Evolutionary conservation across 1,139 yeast genomes (phyloP).

Genomic region (Maudiozyma humilis): DNA sequence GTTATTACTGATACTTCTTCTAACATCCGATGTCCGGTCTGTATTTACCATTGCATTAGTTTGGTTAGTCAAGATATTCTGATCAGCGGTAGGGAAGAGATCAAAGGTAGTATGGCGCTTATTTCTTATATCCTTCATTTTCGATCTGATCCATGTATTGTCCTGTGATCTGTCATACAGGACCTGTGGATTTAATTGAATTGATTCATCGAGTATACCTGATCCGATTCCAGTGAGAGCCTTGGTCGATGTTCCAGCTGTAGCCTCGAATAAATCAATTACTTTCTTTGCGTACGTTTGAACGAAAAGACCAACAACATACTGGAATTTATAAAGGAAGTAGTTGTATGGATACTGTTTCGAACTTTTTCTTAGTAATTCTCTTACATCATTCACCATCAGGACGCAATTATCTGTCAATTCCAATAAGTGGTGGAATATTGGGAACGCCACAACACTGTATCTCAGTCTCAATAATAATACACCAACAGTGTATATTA

Average conservation of each 20-base stretch:
- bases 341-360: constrained; percentile 40
- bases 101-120: not conserved
- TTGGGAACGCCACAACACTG: constrained; percentile 47
- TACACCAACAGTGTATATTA: constrained; percentile 63
- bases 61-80: not conserved
- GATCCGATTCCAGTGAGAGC: constrained; percentile 8
- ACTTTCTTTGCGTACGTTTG: constrained; percentile 55
- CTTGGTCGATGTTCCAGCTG: constrained; percentile 1
- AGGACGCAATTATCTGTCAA: constrained; percentile 44
- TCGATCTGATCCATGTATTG: constrained; percentile 2
- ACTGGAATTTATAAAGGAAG: constrained; percentile 44
- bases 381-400: constrained; percentile 39
- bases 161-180: constrained; percentile 2
- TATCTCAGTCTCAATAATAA: constrained; percentile 48
- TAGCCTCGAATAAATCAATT: constrained; percentile 16
- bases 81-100: not conserved
- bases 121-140: not conserved
- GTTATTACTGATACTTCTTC: not conserved
- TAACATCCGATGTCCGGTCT: too few relatives aligned
- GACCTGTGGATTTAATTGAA: constrained; percentile 3
- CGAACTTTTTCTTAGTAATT: constrained; percentile 26
- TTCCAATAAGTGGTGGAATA: constrained; percentile 38
- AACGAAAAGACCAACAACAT: constrained; percentile 48
- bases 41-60: too few relatives aligned
- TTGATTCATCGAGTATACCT: not conserved